Base-by-base conservation (phyloP, 441 rosid genomes). In the Lepidium campestre region DNA sequence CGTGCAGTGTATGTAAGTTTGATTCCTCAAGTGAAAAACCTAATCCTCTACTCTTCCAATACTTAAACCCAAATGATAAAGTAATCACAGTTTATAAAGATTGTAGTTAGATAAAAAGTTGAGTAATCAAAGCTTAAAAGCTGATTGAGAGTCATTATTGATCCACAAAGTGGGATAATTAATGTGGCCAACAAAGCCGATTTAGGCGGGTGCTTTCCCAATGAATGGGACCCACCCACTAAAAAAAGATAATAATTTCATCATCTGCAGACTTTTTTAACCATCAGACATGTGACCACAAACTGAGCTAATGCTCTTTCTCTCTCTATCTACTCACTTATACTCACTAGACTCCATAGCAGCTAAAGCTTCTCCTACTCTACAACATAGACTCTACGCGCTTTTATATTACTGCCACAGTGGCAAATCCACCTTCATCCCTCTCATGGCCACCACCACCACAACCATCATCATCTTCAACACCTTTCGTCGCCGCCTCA, bases 351-450 rank as follows among this genome's bases (percentile, higher is more conserved):
- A 49, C 75, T 65, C 66, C 76, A 39, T 64, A 65, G 76, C 60
- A 20, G 18, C 50, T 57, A 57, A 22, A 62, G 55, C 71, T 48
- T 4, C 63, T 55, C 66, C 41, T 62, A 57, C 67, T 45, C 67
- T 57, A 65, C 71, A 64, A 47, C 44, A 54, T 46, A 71, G 53
- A 46, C 39, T 63, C 70, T 64, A 71, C 69, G 69, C 75, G 69
- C 57, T 71, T 63, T 56, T 54, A 37, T 31, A 47, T 39, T 27
- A 64, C 59, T 48, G 49, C 56, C 46, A 72, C 71, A 48, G 71
- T 72, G 76, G 76, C 76, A 64, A 72, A 72, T 39, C 71, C 67
- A 72, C 54, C 66, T 65, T 65, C 63, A 34, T 56, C 71, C 34
- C 55, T 64, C 55, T 42, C 76, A 72, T 72, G 76, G 71, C 71